phyloP scores from a whole-genome alignment of 2,329 filamentous ascomycete genomes.

The Alternaria longipes region DNA sequence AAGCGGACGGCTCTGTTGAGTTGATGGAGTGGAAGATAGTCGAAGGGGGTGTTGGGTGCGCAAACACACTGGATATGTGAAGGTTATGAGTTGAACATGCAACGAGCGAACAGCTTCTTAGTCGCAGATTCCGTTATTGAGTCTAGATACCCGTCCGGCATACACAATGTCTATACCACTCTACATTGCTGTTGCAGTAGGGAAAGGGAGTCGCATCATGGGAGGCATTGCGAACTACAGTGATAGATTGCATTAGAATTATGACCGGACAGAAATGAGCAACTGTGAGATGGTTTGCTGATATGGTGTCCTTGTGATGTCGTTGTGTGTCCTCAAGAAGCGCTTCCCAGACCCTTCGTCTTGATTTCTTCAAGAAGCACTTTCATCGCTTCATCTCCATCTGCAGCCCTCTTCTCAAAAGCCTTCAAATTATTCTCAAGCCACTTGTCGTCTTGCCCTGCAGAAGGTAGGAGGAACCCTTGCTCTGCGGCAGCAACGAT shows the following conservation, averaged over 20 bases:
- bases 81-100: neutral
- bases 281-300: neutral
- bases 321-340: neutral
- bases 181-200: neutral
- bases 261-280: neutral
- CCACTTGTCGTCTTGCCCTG: neutral
- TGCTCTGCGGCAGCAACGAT: neutral
- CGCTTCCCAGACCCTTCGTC: neutral
- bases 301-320: neutral
- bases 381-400: neutral
- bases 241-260: neutral
- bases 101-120: neutral
- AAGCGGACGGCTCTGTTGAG: neutral
- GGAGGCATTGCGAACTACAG: neutral
- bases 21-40: neutral
- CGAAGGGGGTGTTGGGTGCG: neutral
- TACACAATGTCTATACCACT: neutral
- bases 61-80: constrained; percentile 5
- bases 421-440: neutral
- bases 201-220: neutral
- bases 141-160: neutral
- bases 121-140: neutral
- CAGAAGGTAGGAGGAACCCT: neutral
- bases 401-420: neutral
- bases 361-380: neutral